Evolutionary conservation across 2,329 filamentous ascomycete species (phyloP).

Genomic region (Penicillium sp.): DNA sequence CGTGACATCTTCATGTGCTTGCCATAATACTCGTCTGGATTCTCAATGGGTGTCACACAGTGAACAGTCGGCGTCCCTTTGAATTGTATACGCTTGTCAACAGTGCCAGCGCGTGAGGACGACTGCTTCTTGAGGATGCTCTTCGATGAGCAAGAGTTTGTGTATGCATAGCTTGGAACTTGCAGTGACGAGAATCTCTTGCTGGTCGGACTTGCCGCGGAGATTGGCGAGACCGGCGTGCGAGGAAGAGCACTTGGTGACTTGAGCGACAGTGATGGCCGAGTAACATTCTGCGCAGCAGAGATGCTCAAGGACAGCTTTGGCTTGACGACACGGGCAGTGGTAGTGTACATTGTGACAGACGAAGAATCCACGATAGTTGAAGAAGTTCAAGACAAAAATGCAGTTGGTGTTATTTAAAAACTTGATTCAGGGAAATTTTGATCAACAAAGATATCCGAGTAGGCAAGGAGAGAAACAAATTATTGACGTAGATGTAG

Average conservation of each 20-base stretch:
- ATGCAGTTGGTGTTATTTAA: slow-evolving; percentile 3
- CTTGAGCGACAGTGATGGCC: slow-evolving; percentile 43
- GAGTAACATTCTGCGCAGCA: slow-evolving; percentile 32
- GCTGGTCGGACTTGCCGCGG: slow-evolving; percentile 40
- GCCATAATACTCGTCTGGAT: slow-evolving; percentile 49
- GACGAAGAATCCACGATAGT: background rate
- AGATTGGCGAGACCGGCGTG: slow-evolving; percentile 45
- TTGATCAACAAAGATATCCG: slow-evolving; percentile 37
- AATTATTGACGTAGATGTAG: slow-evolving; percentile 19
- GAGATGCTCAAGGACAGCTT: slow-evolving; percentile 49
- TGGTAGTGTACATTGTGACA: slow-evolving; percentile 41
- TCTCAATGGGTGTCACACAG: slow-evolving; percentile 49
- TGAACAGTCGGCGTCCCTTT: slow-evolving; percentile 44
- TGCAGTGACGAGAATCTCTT: slow-evolving; percentile 43
- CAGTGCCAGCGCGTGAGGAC: slow-evolving; percentile 11
- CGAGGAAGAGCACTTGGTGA: slow-evolving; percentile 42
- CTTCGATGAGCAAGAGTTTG: slow-evolving; percentile 45
- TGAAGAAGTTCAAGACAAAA: slow-evolving; percentile 2
- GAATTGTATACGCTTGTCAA: slow-evolving; percentile 44
- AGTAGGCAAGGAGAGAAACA: slow-evolving; percentile 5
- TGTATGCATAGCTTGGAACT: slow-evolving; percentile 43
- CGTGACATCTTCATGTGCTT: slow-evolving; percentile 45
- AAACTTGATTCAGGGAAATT: slow-evolving; percentile 20
- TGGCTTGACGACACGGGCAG: slow-evolving; percentile 41
- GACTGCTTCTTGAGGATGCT: slow-evolving; percentile 49